These are phyloP conservation scores for Buddleja alternifolia DNA, from an alignment of 257 asterid genomes.

Conservation along the genomic window DNA sequence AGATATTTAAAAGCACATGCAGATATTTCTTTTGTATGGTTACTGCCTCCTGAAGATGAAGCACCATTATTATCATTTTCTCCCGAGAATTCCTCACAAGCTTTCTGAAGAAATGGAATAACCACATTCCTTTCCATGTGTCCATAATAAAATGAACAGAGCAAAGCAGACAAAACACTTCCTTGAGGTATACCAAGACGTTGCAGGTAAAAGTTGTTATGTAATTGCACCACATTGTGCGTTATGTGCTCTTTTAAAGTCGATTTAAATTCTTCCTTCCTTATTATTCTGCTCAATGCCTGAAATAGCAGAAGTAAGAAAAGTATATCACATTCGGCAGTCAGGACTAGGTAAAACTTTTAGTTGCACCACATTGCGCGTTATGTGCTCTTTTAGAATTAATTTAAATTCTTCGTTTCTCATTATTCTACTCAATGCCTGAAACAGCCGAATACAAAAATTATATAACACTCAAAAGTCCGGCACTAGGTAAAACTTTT, in stretches of 20 bases:
- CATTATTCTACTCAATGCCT: slow-evolving; percentile 54
- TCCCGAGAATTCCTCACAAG: slow-evolving; percentile 31
- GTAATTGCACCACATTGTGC: slow-evolving; percentile 62
- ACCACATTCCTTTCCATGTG: slow-evolving; percentile 74
- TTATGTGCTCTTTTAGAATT: slow-evolving; percentile 68
- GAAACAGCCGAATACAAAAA: slow-evolving; percentile 12
- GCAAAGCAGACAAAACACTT: slow-evolving; percentile 76
- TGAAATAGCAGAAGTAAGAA: slow-evolving; percentile 40
- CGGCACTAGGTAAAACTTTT: neutral
- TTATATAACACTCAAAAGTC: too few relatives aligned
- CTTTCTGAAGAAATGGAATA: slow-evolving; percentile 70
- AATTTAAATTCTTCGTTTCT: slow-evolving; percentile 48
- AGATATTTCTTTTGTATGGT: slow-evolving; percentile 17
- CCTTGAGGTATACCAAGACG: slow-evolving; percentile 92
- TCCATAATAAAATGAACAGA: slow-evolving; percentile 85
- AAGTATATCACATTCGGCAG: slow-evolving; percentile 3
- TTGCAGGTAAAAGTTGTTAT: slow-evolving; percentile 64
- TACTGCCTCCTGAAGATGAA: slow-evolving; percentile 32
- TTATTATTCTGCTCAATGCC: slow-evolving; percentile 52
- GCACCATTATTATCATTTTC: slow-evolving; percentile 25
- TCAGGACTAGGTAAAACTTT: too few relatives aligned
- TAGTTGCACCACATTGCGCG: slow-evolving; percentile 60
- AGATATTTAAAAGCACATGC: slow-evolving; percentile 45
- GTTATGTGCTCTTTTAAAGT: slow-evolving; percentile 68
- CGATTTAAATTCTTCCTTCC: slow-evolving; percentile 47